Conservation (phyloP, 208 protist species). For the Leishmania arabica region DNA sequence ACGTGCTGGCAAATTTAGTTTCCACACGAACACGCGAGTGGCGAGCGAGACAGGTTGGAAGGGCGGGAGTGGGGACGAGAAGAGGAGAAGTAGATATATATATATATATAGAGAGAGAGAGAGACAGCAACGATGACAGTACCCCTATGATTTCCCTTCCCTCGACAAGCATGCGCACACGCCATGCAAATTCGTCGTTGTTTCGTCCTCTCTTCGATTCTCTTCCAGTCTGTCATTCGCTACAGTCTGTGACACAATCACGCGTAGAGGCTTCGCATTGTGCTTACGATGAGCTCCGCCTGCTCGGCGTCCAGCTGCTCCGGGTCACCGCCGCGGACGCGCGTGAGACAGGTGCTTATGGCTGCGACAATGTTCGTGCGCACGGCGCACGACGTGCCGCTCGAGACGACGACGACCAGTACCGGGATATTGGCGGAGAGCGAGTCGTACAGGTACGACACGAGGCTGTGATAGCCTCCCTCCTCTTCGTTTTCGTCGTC, state of each 20-base stretch:
- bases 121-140: background rate
- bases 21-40: background rate
- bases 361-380: conserved; percentile 51
- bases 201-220: conserved; percentile 1
- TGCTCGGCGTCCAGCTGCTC: conserved; percentile 40
- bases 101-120: too few species aligned
- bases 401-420: conserved; percentile 49
- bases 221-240: background rate
- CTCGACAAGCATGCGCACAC: background rate
- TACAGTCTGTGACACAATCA: background rate
- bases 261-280: conserved; percentile 42
- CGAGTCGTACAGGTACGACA: conserved; percentile 37
- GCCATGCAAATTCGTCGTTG: background rate
- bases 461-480: conserved; percentile 47
- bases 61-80: background rate
- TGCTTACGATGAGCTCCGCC: conserved; percentile 39
- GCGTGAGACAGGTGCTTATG: conserved; percentile 35
- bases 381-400: conserved; percentile 22
- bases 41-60: background rate
- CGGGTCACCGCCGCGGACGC: conserved; percentile 5
- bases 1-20: background rate
- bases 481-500: conserved; percentile 34
- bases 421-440: conserved; percentile 34
- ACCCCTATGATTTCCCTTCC: background rate
- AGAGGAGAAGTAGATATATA: too few species aligned